These are phyloP conservation scores for Ganoderma leucocontextum DNA, from an alignment of 1,284 basidiomycete genomes.

Conservation along the genomic window DNA sequence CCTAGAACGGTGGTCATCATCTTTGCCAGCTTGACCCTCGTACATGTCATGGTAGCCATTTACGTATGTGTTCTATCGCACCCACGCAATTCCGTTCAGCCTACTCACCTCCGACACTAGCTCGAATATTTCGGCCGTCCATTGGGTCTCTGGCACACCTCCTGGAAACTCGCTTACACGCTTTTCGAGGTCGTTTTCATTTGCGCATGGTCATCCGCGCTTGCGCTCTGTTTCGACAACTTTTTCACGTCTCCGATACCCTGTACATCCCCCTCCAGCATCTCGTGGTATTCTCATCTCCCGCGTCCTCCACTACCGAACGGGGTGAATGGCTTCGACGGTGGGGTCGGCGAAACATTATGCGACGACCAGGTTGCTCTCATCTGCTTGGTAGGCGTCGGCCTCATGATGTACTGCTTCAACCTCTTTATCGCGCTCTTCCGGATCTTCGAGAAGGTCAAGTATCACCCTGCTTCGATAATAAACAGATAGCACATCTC, in stretches of 20 bases:
- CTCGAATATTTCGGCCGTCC: conserved; percentile 93
- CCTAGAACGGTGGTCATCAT: conserved; percentile 86
- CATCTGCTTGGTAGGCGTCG: conserved; percentile 78
- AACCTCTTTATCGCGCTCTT: conserved; percentile 88
- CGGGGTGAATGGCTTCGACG: conserved; percentile 50
- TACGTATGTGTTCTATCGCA: conserved; percentile 61
- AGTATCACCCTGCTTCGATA: conserved; percentile 53
- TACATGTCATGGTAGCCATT: conserved; percentile 87
- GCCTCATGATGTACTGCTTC: conserved; percentile 79
- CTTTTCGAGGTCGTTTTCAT: conserved; percentile 88
- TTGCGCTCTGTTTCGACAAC: conserved; percentile 90
- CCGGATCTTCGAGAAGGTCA: conserved; percentile 89
- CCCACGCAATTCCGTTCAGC: neutral
- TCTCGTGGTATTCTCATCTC: conserved; percentile 76
- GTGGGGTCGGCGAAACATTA: conserved; percentile 60
- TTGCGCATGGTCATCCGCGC: conserved; percentile 90
- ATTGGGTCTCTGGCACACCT: conserved; percentile 89
- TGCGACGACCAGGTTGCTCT: conserved; percentile 79
- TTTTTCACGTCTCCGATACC: conserved; percentile 88
- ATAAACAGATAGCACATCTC: conserved; percentile 22
- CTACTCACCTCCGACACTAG: conserved; percentile 48
- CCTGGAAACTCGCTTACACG: conserved; percentile 82
- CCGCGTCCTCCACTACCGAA: conserved; percentile 55
- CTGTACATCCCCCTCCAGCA: conserved; percentile 67
- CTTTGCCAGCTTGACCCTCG: conserved; percentile 84